These are phyloP conservation scores for Aspergillus sp. DNA, from an alignment of 2,329 filamentous ascomycete genomes.

Conservation along the genomic window DNA sequence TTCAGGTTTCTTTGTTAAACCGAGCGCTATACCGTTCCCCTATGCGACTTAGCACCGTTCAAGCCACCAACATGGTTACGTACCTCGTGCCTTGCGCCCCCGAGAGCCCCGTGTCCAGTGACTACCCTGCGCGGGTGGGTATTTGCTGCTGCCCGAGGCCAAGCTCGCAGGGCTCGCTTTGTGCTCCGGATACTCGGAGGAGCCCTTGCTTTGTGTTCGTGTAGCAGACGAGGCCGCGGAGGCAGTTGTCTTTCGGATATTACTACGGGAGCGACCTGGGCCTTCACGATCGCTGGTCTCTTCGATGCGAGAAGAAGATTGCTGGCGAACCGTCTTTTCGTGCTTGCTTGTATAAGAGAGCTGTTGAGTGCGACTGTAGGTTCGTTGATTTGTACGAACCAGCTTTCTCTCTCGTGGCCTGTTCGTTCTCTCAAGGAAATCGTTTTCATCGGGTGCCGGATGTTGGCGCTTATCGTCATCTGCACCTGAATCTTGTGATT, in stretches of 20 bases:
- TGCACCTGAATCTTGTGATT: slow-evolving; percentile 2
- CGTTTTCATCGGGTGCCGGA: neutral
- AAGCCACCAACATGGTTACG: neutral
- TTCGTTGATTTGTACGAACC: slow-evolving; percentile 14
- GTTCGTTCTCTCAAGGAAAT: neutral
- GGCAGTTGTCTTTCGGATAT: slow-evolving; percentile 15
- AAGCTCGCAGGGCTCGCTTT: slow-evolving; percentile 29
- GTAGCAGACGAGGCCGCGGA: slow-evolving; percentile 3
- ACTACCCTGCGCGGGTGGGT: slow-evolving; percentile 13
- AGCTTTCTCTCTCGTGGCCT: neutral
- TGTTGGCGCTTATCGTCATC: slow-evolving; percentile 7
- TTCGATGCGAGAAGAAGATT: neutral
- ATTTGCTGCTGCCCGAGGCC: slow-evolving; percentile 28
- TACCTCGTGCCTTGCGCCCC: slow-evolving; percentile 26
- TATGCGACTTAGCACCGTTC: slow-evolving; percentile 19
- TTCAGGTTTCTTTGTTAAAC: slow-evolving; percentile 22
- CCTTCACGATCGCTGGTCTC: neutral
- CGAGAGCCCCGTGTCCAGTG: slow-evolving; percentile 1
- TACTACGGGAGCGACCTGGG: neutral
- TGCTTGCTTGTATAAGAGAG: neutral
- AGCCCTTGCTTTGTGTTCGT: slow-evolving; percentile 16
- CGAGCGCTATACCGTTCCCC: slow-evolving; percentile 33
- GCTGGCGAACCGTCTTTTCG: neutral
- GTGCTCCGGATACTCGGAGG: slow-evolving; percentile 24
- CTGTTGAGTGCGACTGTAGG: slow-evolving; percentile 19